Evolutionary conservation across 108 stramenopile genomes (phyloP).

Genomic region (Skeletonema menzelii): DNA sequence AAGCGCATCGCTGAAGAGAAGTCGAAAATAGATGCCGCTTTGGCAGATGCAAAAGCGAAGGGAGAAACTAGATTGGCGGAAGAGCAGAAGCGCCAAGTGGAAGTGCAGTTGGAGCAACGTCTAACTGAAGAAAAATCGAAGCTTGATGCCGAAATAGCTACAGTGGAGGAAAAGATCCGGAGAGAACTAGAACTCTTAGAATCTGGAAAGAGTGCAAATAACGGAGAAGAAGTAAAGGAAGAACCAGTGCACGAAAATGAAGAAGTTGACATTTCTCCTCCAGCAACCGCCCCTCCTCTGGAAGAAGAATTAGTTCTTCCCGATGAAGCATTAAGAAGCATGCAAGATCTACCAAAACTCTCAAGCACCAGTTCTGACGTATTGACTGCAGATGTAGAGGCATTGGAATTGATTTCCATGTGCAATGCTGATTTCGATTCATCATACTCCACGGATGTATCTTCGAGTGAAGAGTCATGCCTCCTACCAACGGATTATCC

Average conservation of each 20-base stretch:
- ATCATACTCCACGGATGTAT: neutral
- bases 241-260: constrained; percentile 16
- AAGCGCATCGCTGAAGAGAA: neutral
- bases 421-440: constrained; percentile 27
- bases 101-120: constrained; percentile 8
- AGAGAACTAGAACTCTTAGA: neutral
- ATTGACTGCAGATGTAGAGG: constrained; percentile 27
- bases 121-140: constrained; percentile 17
- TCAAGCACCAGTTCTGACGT: constrained; percentile 7
- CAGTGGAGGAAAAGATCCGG: constrained; percentile 2
- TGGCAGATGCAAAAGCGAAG: constrained; percentile 1
- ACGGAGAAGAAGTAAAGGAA: constrained; percentile 1
- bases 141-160: constrained; percentile 11
- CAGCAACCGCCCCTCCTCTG: neutral
- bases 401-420: constrained; percentile 34
- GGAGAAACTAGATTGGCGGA: neutral
- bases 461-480: constrained; percentile 7
- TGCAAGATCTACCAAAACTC: neutral
- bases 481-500: constrained; percentile 30
- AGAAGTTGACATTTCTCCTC: neutral
- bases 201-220: neutral
- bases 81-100: neutral
- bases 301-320: neutral
- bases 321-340: neutral
- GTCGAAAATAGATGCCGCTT: neutral